A percentile compares a stretch with the other conserved stretches of the same genome.
Evolutionary conservation across 768 basidiomycete genomes (phyloP).

Genomic region (Galerina marginata): DNA sequence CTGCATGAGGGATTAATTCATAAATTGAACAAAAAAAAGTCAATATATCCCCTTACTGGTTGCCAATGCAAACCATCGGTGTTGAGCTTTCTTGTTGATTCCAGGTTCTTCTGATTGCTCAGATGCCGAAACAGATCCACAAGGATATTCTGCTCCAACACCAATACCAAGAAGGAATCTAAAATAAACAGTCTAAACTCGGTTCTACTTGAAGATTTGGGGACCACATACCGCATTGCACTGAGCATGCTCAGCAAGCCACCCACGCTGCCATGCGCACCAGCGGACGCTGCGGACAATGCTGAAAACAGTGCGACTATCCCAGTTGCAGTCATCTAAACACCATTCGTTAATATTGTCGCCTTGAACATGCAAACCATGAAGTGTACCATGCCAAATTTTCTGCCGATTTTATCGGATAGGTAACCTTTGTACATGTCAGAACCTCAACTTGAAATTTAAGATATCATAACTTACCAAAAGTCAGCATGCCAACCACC

Average conservation of each 20-base stretch:
- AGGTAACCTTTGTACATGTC: slow-evolving; percentile 53
- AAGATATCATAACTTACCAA: slow-evolving; percentile 48
- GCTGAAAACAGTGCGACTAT: slow-evolving; percentile 87
- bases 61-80: slow-evolving; percentile 86
- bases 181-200: not conserved
- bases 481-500: slow-evolving; percentile 82
- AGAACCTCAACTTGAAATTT: not conserved
- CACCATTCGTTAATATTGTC: not conserved
- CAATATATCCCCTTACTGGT: slow-evolving; percentile 64
- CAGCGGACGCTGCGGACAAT: slow-evolving; percentile 82
- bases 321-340: slow-evolving; percentile 73
- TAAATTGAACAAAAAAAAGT: not conserved
- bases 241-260: slow-evolving; percentile 81
- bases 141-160: slow-evolving; percentile 88
- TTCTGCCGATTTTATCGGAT: slow-evolving; percentile 86
- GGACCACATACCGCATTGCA: slow-evolving; percentile 66
- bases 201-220: not conserved
- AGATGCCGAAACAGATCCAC: slow-evolving; percentile 86
- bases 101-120: slow-evolving; percentile 88
- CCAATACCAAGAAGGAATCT: slow-evolving; percentile 92
- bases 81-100: slow-evolving; percentile 80
- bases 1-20: slow-evolving; percentile 36
- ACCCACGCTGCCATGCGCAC: slow-evolving; percentile 70
- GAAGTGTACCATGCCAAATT: slow-evolving; percentile 79
- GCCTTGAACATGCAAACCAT: not conserved